Base-by-base conservation (phyloP, 768 basidiomycete genomes). In the Chalciporus piperatus region DNA sequence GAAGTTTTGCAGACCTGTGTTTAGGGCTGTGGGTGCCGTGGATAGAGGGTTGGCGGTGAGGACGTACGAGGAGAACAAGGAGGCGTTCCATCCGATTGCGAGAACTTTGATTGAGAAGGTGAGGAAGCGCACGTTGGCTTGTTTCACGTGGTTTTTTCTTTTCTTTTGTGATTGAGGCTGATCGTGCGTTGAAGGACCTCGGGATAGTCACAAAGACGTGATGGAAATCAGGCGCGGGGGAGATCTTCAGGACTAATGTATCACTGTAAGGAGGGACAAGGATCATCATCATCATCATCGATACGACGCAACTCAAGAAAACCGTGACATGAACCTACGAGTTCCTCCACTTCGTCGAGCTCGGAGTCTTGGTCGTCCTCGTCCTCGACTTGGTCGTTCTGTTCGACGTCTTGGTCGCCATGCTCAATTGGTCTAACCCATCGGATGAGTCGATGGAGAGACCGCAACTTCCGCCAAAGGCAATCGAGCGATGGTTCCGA, bases 1-100 rank as follows among this genome's bases (percentile, higher is more conserved):
- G 89, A 91, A 92, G 64, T 90, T 90, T 72, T 91, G 89, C 67
- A 70, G 89, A 42, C 85, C 87, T 0, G 70, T 81, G 6, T 83
- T 91, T 62, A 70, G 80, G 32, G 79, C 72, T 0, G 77, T 83
- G 17, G 68, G 63, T 27, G 75, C 75, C 51, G 83, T 84, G 19
- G 73, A 91, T 59, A 60, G 64, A 42, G 59, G 61, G 32, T 67
- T 89, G 25, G 86, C 89, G 3, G 64, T 74, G 41, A 58, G 70
- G 28, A 74, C 70, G 27, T 92, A 82, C 66, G 62, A 59, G 33
- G 70, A 61, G 37, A 65, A 75, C 46, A 80, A 80, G 62, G 64
- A 63, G 8, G 69, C 69, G 9, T 92, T 90, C 74, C 89, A 91
- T 67, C 89, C 89, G 0, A 89, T 90, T 52, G 89, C 89, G 19